Evolutionary conservation across 148 eudicot genomes (phyloP).

Genomic region (Spergularia bocconei): DNA sequence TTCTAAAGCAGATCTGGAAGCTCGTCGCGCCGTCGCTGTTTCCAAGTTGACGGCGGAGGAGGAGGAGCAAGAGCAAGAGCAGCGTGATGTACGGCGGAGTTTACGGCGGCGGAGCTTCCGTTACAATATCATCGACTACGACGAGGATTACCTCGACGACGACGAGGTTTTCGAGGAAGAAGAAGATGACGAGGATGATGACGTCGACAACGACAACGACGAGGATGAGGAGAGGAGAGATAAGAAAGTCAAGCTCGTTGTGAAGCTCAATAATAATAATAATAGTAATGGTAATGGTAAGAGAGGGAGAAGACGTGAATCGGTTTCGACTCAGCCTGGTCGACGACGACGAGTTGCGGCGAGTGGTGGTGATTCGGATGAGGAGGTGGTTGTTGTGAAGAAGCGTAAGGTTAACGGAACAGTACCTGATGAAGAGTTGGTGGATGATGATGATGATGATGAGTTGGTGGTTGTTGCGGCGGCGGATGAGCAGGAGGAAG

Average conservation of each 20-base stretch:
- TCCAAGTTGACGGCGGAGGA: conserved; percentile 20
- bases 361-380: conserved; percentile 27
- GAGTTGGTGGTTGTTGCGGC: conserved; percentile 21
- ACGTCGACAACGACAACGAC: conserved; percentile 31
- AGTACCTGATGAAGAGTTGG: conserved; percentile 21
- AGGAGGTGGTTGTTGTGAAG: conserved; percentile 36
- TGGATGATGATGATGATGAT: background rate
- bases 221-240: conserved; percentile 50
- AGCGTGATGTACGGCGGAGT: conserved; percentile 34
- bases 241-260: conserved; percentile 53
- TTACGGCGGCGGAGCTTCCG: conserved; percentile 48
- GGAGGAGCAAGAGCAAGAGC: background rate
- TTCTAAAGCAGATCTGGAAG: conserved; percentile 69
- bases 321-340: conserved; percentile 18
- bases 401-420: conserved; percentile 44
- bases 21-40: conserved; percentile 25
- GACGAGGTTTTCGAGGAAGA: conserved; percentile 38
- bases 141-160: conserved; percentile 57
- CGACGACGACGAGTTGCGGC: conserved; percentile 35
- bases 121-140: conserved; percentile 55
- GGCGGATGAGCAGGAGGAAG: conserved; percentile 13
- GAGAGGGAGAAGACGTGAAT: background rate
- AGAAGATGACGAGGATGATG: conserved; percentile 7
- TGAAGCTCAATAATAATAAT: conserved; percentile 32
- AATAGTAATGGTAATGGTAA: background rate